These are phyloP conservation scores for Leccinum pachyderme DNA, from an alignment of 1,284 basidiomycete species.

Conservation along the genomic window DNA sequence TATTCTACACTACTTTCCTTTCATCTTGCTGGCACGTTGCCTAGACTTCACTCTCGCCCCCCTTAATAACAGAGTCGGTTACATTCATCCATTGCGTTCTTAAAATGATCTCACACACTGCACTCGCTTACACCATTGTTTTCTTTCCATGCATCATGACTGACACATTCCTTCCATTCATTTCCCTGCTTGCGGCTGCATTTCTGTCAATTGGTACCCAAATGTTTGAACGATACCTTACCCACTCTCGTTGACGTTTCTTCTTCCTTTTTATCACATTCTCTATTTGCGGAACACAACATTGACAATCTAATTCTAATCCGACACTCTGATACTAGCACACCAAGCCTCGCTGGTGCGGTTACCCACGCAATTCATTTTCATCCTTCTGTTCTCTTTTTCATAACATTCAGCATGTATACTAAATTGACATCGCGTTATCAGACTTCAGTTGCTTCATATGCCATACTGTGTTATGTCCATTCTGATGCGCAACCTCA, in stretches of 20 bases:
- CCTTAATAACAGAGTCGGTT: constrained; percentile 25
- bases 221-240: constrained; percentile 37
- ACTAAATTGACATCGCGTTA: constrained; percentile 14
- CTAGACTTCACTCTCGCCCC: constrained; percentile 23
- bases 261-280: constrained; percentile 32
- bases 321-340: constrained; percentile 27
- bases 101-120: constrained; percentile 19
- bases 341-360: constrained; percentile 21
- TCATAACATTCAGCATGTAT: constrained; percentile 21
- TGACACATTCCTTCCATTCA: constrained; percentile 33
- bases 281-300: constrained; percentile 37
- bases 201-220: constrained; percentile 28
- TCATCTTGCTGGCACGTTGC: constrained; percentile 15
- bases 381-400: not conserved
- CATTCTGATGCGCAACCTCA: constrained; percentile 96
- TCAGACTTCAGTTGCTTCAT: constrained; percentile 38
- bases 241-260: constrained; percentile 33
- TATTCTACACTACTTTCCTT: constrained; percentile 25
- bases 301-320: constrained; percentile 35
- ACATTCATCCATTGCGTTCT: constrained; percentile 23
- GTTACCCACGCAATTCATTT: constrained; percentile 11
- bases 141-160: constrained; percentile 28
- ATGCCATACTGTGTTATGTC: constrained; percentile 95
- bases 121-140: constrained; percentile 25
- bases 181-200: constrained; percentile 21